Conservation (phyloP, 768 basidiomycete genomes). For the Rhodotorula toruloides region DNA sequence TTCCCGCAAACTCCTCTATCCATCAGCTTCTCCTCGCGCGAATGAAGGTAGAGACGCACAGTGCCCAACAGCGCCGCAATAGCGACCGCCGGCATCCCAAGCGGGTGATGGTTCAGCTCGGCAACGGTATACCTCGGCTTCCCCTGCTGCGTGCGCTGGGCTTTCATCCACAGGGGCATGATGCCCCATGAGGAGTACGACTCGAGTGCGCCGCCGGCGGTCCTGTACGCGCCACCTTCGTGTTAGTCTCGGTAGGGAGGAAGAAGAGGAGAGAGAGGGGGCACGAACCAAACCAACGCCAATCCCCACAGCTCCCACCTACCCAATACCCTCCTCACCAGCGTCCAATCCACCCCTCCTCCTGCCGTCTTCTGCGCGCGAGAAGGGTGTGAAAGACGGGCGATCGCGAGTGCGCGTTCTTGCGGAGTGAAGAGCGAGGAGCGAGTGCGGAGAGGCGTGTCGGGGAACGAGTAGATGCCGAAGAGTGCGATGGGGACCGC, state of each 20-base stretch:
- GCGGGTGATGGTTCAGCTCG: conserved; percentile 43
- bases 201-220: conserved; percentile 2
- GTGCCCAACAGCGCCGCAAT: conserved; percentile 24
- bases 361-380: background rate
- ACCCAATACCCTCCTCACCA: conserved; percentile 22
- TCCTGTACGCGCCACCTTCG: background rate
- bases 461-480: conserved; percentile 58
- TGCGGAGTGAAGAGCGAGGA: conserved; percentile 55
- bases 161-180: conserved; percentile 26
- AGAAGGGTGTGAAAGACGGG: conserved; percentile 23
- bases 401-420: background rate
- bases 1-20: too few species aligned
- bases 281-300: background rate
- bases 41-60: conserved; percentile 45
- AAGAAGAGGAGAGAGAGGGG: background rate
- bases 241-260: too few species aligned
- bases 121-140: conserved; percentile 14
- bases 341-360: conserved; percentile 8
- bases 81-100: conserved; percentile 34
- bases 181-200: conserved; percentile 2
- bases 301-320: conserved; percentile 12
- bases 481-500: conserved; percentile 13
- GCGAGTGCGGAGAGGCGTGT: conserved; percentile 60
- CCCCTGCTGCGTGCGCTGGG: conserved; percentile 27
- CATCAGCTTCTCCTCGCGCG: conserved; percentile 54